Conservation (phyloP, 805 yeast species). For the Metschnikowia proteae region DNA sequence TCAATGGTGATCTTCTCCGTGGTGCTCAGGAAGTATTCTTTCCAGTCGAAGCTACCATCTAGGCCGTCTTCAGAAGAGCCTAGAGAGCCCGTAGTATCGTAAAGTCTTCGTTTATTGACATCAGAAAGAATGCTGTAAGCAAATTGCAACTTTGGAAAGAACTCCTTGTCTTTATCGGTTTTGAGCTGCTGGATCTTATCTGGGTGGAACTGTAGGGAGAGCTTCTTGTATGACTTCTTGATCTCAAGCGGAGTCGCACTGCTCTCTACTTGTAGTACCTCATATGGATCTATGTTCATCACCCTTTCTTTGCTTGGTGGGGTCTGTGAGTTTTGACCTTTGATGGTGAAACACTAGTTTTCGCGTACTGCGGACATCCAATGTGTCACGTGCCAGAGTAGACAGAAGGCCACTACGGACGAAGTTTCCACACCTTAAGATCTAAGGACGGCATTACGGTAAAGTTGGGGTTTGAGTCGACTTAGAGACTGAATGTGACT, state of each 20-base stretch:
- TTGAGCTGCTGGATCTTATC: constrained; percentile 27
- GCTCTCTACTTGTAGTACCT: constrained; percentile 40
- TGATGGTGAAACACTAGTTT: neutral
- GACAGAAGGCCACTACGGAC: neutral
- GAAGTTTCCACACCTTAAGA: too few species aligned
- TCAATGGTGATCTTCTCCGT: constrained; percentile 55
- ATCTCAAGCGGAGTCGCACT: constrained; percentile 49
- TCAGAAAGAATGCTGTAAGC: constrained; percentile 70
- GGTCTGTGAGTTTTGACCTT: neutral
- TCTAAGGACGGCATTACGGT: too few species aligned
- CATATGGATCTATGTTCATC: constrained; percentile 59
- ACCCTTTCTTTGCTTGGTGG: neutral
- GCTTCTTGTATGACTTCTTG: constrained; percentile 46
- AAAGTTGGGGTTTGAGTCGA: too few species aligned
- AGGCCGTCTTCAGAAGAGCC: constrained; percentile 23
- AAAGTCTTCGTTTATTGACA: constrained; percentile 48
- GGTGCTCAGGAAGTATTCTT: constrained; percentile 48
- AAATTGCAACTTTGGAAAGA: constrained; percentile 68
- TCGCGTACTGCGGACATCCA: constrained; percentile 1
- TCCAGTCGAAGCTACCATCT: constrained; percentile 52
- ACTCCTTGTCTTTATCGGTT: constrained; percentile 19
- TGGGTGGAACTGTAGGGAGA: constrained; percentile 25
- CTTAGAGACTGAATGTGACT: too few species aligned
- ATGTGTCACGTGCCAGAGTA: neutral
- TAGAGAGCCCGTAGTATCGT: constrained; percentile 68